phyloP scores from a whole-genome alignment of 345 rosid genomes.

The Excoecaria agallocha region DNA sequence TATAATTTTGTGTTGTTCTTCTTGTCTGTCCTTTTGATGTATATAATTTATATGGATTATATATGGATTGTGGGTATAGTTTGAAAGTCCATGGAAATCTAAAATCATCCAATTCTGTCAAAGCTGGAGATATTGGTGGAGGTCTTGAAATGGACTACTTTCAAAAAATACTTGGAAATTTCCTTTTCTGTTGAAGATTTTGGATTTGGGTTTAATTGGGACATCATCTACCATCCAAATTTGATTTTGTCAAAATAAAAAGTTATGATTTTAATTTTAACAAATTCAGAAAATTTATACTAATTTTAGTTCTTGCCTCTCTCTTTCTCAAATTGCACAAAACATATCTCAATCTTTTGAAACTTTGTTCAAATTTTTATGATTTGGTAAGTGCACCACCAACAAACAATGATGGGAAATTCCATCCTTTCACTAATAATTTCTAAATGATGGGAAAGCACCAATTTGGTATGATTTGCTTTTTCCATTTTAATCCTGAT shows the following conservation, averaged over 20 bases:
- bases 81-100: neutral
- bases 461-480: neutral
- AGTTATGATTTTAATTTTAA: neutral
- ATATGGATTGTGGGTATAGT: neutral
- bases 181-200: neutral
- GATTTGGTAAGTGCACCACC: neutral
- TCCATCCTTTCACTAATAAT: neutral
- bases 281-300: too few relatives aligned
- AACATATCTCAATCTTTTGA: neutral
- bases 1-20: slow-evolving; percentile 16
- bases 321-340: neutral
- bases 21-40: slow-evolving; percentile 23
- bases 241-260: neutral
- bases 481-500: too few relatives aligned
- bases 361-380: too few relatives aligned
- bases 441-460: too few relatives aligned
- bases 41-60: slow-evolving; percentile 23
- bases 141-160: neutral
- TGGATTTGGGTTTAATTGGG: neutral
- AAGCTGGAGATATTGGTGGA: neutral
- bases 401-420: neutral
- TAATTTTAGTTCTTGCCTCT: neutral
- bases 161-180: neutral
- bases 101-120: neutral
- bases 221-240: neutral